phyloP scores from a whole-genome alignment of 2,329 filamentous ascomycete species.

The Xylariaceae sp. region DNA sequence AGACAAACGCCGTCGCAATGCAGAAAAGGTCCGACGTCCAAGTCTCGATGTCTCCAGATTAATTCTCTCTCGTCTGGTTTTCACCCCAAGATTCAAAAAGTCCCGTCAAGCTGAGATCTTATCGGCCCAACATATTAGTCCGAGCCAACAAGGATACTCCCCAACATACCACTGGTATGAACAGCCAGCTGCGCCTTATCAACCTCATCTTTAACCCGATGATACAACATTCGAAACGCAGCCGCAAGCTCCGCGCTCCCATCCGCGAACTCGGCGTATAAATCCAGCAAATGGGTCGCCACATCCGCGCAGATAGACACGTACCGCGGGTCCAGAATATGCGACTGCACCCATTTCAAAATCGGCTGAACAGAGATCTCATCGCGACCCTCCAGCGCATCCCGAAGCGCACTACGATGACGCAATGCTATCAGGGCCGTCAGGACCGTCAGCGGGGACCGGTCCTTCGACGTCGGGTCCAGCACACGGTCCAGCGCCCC shows the following conservation, averaged over 20 bases:
- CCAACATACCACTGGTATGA: slow-evolving; percentile 82
- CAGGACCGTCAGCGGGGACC: slow-evolving; percentile 58
- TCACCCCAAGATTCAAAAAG: neutral
- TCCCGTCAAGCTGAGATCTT: neutral
- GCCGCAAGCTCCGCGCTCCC: slow-evolving; percentile 67
- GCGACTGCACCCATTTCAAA: slow-evolving; percentile 72
- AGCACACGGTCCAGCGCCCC: slow-evolving; percentile 76
- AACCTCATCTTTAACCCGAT: slow-evolving; percentile 67
- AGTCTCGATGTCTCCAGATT: neutral
- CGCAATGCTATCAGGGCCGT: slow-evolving; percentile 78
- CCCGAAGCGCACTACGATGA: slow-evolving; percentile 78
- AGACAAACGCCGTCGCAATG: slow-evolving; percentile 39
- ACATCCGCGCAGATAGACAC: slow-evolving; percentile 78
- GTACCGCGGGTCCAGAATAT: slow-evolving; percentile 78
- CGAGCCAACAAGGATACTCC: slow-evolving; percentile 54
- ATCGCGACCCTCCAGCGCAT: slow-evolving; percentile 74
- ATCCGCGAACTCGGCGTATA: slow-evolving; percentile 77
- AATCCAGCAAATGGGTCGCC: slow-evolving; percentile 72
- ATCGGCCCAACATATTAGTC: slow-evolving; percentile 13
- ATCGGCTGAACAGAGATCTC: slow-evolving; percentile 77
- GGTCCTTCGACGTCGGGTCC: slow-evolving; percentile 43
- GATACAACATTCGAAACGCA: slow-evolving; percentile 62
- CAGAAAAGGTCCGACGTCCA: slow-evolving; percentile 24
- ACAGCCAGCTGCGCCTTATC: slow-evolving; percentile 79
- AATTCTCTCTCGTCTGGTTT: neutral